Evolutionary conservation across 1,139 yeast genomes (phyloP), one percentile per base, ranked within the genome.

Genomic region (Meyerozyma sp.): DNA sequence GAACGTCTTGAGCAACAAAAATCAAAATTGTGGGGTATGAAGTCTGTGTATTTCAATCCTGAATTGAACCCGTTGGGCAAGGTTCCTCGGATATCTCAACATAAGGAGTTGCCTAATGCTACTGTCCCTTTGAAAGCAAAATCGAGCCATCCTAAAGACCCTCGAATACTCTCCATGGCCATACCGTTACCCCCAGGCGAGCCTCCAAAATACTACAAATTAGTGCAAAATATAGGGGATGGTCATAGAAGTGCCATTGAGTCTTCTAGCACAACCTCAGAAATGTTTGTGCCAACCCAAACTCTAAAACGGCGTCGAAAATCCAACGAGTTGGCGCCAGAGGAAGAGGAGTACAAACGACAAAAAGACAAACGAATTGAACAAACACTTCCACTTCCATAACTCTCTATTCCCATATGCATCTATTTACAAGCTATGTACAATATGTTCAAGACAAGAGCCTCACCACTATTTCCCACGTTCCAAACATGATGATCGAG

Each of bases 401-500:
- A 21, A 21, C 23, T 21, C 23, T 6, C 23, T 21, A 5, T 21
- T 6, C 29, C 42, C 30, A 32, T 27, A 21, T 34, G 32, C 39
- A 18, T 23, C 28, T 32, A 25, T 16, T 34, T 11, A 32, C 23
- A 30, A 30, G 34, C 34, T 30, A 30, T 30, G 34, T 30, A 30
- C 34, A 30, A 30, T 8, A 30, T 13, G 23, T 21, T 44, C 39
- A 61, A 16, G 89, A 81, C 42, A 85, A 68, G 36, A 84, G 59
- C 49, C 85, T 77, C 37, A 93, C 90, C 41, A 94, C 88, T 40
- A 94, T 66, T 59, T 94, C 99, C 98, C 98, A 94, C 2, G 98
- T 91, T 32, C 99, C 98, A 72, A 94, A 94, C 98, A 94, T 93
- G 52, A 94, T 91, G 60, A 94, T 90, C 55, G 96, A 88, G 64